phyloP scores from a whole-genome alignment of 2,329 filamentous ascomycete species.

The Alternaria sp. region DNA sequence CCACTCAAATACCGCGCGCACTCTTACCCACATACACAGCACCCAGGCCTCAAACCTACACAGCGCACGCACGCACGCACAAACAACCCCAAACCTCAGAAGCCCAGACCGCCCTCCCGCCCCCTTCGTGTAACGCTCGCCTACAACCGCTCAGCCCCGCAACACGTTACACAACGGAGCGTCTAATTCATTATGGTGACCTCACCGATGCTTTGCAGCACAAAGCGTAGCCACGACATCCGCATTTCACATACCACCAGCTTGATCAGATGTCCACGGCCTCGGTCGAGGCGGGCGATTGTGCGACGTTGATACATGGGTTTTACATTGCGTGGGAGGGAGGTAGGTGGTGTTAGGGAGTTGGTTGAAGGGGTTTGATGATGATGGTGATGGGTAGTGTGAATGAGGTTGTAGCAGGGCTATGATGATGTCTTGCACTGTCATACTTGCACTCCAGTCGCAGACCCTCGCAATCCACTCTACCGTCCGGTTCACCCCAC shows the following conservation, averaged over 20 bases:
- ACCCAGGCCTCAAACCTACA: neutral
- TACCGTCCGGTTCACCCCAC: neutral
- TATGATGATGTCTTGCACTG: neutral
- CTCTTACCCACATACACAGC: too few relatives aligned
- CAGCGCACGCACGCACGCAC: neutral
- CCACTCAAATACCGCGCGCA: neutral
- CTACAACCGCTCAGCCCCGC: conserved; percentile 4
- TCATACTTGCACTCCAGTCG: neutral
- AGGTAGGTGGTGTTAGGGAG: neutral
- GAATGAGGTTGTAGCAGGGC: neutral
- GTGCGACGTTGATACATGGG: neutral
- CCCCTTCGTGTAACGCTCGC: conserved; percentile 13
- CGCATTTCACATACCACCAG: neutral
- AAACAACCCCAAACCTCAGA: neutral
- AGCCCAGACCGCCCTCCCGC: neutral
- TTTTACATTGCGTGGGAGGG: neutral
- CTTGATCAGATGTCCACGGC: neutral
- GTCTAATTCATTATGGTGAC: neutral
- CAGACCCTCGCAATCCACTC: neutral
- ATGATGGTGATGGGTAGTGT: neutral
- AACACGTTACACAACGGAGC: neutral
- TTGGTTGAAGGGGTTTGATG: neutral
- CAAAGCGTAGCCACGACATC: neutral
- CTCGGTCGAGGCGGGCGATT: neutral
- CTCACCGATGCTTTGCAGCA: neutral